A percentile compares a stretch with the other conserved stretches of the same genome.
Evolutionary conservation across 2,329 filamentous ascomycete species (phyloP).

Genomic region (Trichoderma sp.): DNA sequence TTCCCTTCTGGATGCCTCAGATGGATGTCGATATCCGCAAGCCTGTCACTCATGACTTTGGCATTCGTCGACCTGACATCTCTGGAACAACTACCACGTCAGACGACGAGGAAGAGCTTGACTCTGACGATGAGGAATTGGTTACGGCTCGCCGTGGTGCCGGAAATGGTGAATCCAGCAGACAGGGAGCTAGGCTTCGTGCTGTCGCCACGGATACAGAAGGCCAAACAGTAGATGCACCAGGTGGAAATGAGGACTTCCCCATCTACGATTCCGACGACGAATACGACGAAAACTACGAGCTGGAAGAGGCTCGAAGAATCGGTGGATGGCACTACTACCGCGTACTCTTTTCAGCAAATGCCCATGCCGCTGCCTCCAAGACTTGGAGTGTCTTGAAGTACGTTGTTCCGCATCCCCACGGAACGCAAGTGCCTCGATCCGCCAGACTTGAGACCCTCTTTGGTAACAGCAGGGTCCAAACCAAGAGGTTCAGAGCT

Average conservation of each 20-base stretch:
- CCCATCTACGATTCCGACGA: constrained; percentile 86
- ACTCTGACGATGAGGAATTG: constrained; percentile 66
- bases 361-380: constrained; percentile 49
- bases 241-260: constrained; percentile 69
- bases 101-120: constrained; percentile 72
- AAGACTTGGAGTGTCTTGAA: constrained; percentile 51
- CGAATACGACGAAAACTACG: constrained; percentile 75
- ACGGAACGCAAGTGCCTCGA: constrained; percentile 60
- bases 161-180: constrained; percentile 44
- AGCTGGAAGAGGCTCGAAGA: constrained; percentile 75
- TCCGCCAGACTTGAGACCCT: constrained; percentile 58
- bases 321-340: constrained; percentile 79
- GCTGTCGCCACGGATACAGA: constrained; percentile 68
- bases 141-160: constrained; percentile 26
- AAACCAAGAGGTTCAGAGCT: constrained; percentile 67
- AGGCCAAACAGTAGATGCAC: constrained; percentile 72
- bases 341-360: constrained; percentile 58
- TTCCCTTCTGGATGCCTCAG: constrained; percentile 97
- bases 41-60: constrained; percentile 83
- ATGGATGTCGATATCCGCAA: constrained; percentile 99
- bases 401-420: constrained; percentile 59
- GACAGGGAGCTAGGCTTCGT: constrained; percentile 47
- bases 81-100: constrained; percentile 78
- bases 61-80: constrained; percentile 79
- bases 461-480: constrained; percentile 60